These are phyloP conservation scores for Aspergillus ochraceus DNA, from an alignment of 2,329 filamentous ascomycete species.

Conservation along the genomic window DNA sequence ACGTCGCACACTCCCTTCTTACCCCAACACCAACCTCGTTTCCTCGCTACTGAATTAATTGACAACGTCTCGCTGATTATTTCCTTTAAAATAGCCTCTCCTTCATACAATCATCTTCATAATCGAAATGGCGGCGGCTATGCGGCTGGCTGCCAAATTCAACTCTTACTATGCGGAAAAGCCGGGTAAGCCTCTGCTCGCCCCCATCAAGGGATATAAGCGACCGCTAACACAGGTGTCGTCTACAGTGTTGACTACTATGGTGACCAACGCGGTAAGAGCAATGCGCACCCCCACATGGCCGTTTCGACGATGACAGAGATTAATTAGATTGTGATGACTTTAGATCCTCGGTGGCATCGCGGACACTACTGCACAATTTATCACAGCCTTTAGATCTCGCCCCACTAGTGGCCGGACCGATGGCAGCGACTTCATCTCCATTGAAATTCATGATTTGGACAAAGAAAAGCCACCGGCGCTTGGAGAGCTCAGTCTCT, in stretches of 20 bases:
- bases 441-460: conserved; percentile 86
- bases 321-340: conserved; percentile 12
- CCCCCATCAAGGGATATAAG: neutral
- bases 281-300: neutral
- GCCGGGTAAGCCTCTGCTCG: conserved; percentile 60
- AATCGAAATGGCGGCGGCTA: conserved; percentile 83
- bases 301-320: neutral
- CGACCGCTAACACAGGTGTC: conserved; percentile 18
- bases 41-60: conserved; percentile 1
- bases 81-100: conserved; percentile 64
- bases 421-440: conserved; percentile 66
- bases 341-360: conserved; percentile 78
- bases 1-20: neutral
- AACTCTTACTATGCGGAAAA: conserved; percentile 91
- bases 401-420: conserved; percentile 63
- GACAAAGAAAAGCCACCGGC: conserved; percentile 74
- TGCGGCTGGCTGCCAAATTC: conserved; percentile 80
- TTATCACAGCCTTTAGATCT: conserved; percentile 71
- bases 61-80: neutral
- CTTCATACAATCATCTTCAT: conserved; percentile 82
- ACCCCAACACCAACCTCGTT: conserved; percentile 3
- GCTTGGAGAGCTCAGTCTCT: conserved; percentile 65
- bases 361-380: conserved; percentile 93
- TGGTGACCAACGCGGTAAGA: conserved; percentile 92
- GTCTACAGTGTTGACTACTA: conserved; percentile 81